Base-by-base conservation (phyloP, 345 rosid genomes). In the Ailanthus altissimus region DNA sequence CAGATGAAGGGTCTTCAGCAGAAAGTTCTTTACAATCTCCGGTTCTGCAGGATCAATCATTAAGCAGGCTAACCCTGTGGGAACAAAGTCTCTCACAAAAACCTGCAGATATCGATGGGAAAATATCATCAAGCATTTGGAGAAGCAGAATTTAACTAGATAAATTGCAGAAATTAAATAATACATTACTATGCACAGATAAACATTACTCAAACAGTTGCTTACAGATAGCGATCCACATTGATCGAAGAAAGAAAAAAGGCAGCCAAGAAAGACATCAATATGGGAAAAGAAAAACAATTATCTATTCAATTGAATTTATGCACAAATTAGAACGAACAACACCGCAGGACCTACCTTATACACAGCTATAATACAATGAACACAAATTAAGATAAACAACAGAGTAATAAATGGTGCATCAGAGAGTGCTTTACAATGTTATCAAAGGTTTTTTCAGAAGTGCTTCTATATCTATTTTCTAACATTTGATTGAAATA, bases 51-150 rank as follows among this genome's bases (percentile, higher is more conserved):
- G 76, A 11, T 57, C 51, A 68, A 70, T 86, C 91, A 86, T 86
- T 26, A 86, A 77, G 81, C 75, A 88, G 38, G 91, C 91, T 54
- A 88, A 28, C 43, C 82, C 88, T 26, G 82, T 71, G 12, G 89
- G 91, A 12, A 86, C 85, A 77, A 88, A 88, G 50, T 84, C 91
- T 76, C 91, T 82, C 42, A 86, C 88, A 75, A 86, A 88, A 59
- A 86, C 87, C 89, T 88, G 80, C 68, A 72, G 25, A 72, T 49
- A 57, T n/a, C 60, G 4, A 59, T 5, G 23, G 0, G 8, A 53
- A 58, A 18, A 5, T 42, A 32, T 13, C 16, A n/a, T 45, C 49
- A 45, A 32, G 15, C 7, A 13, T 20, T 0, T 62, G 32, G 62
- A 61, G 40, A 64, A 78, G 40, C 70, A 63, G 36, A 10, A 63